These are phyloP conservation scores for Clonostachys rhizophaga DNA, from an alignment of 2,329 filamentous ascomycete species.

Conservation along the genomic window DNA sequence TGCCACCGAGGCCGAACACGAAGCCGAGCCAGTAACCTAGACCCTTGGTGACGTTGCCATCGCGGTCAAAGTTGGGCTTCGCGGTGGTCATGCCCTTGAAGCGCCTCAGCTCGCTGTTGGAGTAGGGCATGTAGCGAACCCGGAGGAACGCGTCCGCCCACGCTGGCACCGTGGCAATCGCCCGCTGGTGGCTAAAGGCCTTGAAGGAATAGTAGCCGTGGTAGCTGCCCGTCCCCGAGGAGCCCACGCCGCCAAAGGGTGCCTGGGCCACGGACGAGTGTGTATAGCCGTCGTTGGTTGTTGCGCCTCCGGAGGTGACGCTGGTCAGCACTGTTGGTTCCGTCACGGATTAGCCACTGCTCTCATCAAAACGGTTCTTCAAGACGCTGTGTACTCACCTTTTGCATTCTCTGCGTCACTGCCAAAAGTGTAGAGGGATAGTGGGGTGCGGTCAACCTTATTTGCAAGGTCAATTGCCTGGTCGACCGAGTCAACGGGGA, in stretches of 20 bases:
- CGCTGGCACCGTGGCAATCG: slow-evolving; percentile 25
- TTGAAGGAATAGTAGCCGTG: slow-evolving; percentile 43
- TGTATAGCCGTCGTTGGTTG: slow-evolving; percentile 41
- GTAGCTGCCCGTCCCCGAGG: slow-evolving; percentile 41
- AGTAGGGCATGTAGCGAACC: slow-evolving; percentile 65
- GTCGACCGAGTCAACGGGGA: slow-evolving; percentile 75
- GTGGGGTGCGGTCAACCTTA: slow-evolving; percentile 73
- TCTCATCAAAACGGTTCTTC: not conserved
- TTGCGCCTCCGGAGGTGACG: slow-evolving; percentile 43
- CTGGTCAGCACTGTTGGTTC: slow-evolving; percentile 24
- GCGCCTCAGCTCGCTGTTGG: slow-evolving; percentile 34
- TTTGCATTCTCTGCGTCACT: slow-evolving; percentile 72
- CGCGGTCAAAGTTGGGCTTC: slow-evolving; percentile 59
- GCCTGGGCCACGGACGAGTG: slow-evolving; percentile 33
- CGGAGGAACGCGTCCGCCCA: slow-evolving; percentile 48
- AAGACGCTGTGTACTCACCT: slow-evolving; percentile 38
- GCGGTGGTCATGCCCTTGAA: slow-evolving; percentile 32
- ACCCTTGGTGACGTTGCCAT: slow-evolving; percentile 46
- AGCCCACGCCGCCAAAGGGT: slow-evolving; percentile 45
- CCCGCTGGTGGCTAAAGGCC: slow-evolving; percentile 31
- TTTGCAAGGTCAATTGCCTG: slow-evolving; percentile 82
- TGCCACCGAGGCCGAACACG: slow-evolving; percentile 45
- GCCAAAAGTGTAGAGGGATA: slow-evolving; percentile 83
- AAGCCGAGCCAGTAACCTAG: slow-evolving; percentile 49
- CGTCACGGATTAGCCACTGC: slow-evolving; percentile 8